These are phyloP conservation scores for Penicillium alfredii DNA, from an alignment of 495 filamentous ascomycete species.

Conservation along the genomic window DNA sequence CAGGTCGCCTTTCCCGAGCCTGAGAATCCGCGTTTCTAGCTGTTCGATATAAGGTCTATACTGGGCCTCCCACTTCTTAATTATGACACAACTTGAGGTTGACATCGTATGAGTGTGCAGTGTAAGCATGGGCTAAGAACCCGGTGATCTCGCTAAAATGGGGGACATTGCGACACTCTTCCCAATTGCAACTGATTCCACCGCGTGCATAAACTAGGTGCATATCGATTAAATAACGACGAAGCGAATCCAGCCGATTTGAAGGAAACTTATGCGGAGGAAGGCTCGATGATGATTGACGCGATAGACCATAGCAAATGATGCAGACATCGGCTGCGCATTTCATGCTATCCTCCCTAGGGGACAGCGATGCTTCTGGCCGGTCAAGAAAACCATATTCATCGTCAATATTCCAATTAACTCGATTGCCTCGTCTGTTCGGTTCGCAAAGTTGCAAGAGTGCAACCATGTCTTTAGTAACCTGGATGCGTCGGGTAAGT, in stretches of 20 bases:
- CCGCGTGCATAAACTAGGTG: conserved; percentile 18
- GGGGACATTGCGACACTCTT: conserved; percentile 17
- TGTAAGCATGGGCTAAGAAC: conserved; percentile 23
- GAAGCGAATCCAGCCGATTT: conserved; percentile 25
- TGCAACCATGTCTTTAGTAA: conserved; percentile 27
- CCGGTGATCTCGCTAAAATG: conserved; percentile 21
- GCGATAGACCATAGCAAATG: conserved; percentile 24
- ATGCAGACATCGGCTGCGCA: conserved; percentile 25
- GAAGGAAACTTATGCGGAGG: conserved; percentile 26
- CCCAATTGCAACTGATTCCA: conserved; percentile 25
- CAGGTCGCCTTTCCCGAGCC: no score
- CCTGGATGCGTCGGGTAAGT: conserved; percentile 22
- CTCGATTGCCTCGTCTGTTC: conserved; percentile 19
- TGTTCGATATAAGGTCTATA: no score
- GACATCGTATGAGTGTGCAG: conserved; percentile 20
- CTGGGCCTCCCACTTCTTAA: no score
- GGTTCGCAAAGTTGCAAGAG: conserved; percentile 19
- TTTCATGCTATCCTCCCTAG: conserved; percentile 13
- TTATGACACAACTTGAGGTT: conserved; percentile 22
- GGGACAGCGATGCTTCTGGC: conserved; percentile 9
- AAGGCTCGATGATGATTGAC: conserved; percentile 20
- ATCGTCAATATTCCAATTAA: conserved; percentile 18
- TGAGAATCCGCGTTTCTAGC: no score
- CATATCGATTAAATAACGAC: conserved; percentile 24
- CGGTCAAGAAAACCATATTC: conserved; percentile 7